Conservation (phyloP, 2,329 filamentous ascomycete genomes). For the Colletotrichum liaoningense region DNA sequence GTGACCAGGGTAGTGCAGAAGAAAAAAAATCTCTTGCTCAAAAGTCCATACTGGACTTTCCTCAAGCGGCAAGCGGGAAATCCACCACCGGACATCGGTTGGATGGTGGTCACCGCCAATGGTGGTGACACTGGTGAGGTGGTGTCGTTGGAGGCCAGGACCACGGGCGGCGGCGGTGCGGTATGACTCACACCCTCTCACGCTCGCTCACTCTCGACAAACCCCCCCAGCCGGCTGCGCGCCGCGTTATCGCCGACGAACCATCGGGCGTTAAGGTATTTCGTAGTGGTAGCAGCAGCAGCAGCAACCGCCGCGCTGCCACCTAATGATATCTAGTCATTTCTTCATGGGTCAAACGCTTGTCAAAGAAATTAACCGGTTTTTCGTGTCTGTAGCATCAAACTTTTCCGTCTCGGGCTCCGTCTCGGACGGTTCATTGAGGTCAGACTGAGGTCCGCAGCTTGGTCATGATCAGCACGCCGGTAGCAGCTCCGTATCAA, state of each 20-base stretch:
- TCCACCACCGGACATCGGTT: not conserved
- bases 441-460: not conserved
- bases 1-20: not conserved
- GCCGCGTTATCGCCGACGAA: conserved; percentile 26
- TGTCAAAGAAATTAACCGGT: not conserved
- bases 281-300: not conserved
- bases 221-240: not conserved
- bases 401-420: not conserved
- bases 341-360: not conserved
- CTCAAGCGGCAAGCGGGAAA: not conserved
- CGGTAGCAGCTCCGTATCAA: not conserved
- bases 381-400: not conserved
- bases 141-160: not conserved
- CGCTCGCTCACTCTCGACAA: not conserved
- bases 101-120: not conserved
- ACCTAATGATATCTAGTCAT: not conserved
- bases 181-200: conserved; percentile 27
- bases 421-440: not conserved
- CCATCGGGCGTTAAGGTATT: conserved; percentile 6
- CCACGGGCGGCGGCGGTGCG: not conserved
- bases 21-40: not conserved
- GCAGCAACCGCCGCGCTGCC: not conserved
- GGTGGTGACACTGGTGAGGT: not conserved
- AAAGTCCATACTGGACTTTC: not conserved
- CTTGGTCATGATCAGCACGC: not conserved